Evolutionary conservation across 768 basidiomycete species (phyloP), one percentile per base, ranked within the genome.

Genomic region (Trametes meyenii): DNA sequence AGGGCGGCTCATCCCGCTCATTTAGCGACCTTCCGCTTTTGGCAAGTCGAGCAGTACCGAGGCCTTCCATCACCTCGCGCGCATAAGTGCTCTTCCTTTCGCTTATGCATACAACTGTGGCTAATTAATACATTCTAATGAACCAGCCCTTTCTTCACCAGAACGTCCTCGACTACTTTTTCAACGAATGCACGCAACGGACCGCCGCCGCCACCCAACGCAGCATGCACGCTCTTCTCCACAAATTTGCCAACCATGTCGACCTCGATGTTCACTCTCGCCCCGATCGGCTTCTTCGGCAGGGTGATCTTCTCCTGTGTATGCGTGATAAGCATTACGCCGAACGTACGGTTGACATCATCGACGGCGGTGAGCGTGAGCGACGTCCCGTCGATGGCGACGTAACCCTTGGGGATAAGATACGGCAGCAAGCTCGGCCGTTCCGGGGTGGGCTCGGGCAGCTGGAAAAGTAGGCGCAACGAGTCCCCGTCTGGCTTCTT

Each of bases 161-260:
- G 69, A 6, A 83, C 77, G 21, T 82, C 79, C 64, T 84, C 79
- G 8, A 89, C 88, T 3, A 84, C 75, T 65, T 77, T 84, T 70
- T 85, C 84, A 36, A 92, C 79, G 70, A 85, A 54, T 16, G 67
- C 73, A 51, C 76, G 75, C 49, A 89, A 66, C 1, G 61, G 53
- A 19, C 79, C 79, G 0, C 79, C 85, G 6, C 76, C 78, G 1
- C 85, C 85, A 7, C 82, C 81, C 43, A 92, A 75, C 52, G 85
- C 85, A 42, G 88, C 87, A 14, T 75, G 70, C 1, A 96, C 90
- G 57, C 92, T 89, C 79, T 94, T 94, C 69, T 84, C 83, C 4
- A 96, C 91, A 65, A 92, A 94, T 74, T 96, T 96, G 16, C 92
- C 94, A 19, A 96, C 87, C 85, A 94, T 93, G 72, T 97, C 94